Percentiles rank a stretch among this genome's conserved stretches.
phyloP scores from a whole-genome alignment of 2,329 filamentous ascomycete genomes.

The Nannizzia gypsea region DNA sequence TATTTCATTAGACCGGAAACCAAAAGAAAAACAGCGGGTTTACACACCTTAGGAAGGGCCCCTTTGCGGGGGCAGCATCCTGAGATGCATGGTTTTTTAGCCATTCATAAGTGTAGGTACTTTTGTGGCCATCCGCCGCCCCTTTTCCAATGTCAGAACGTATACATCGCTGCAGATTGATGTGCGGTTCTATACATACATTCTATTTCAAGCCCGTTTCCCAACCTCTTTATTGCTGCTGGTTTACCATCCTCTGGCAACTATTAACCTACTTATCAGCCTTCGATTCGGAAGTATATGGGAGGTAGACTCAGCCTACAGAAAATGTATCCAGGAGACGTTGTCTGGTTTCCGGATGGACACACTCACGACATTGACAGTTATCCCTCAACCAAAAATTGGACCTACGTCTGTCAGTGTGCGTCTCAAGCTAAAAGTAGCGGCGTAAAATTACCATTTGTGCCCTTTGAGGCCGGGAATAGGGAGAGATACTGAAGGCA shows the following conservation, averaged over 20 bases:
- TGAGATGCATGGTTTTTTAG: constrained; percentile 37
- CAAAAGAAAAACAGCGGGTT: not conserved
- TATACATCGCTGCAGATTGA: not conserved
- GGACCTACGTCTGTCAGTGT: constrained; percentile 7
- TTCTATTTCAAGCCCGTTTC: constrained; percentile 35
- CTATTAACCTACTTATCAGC: not conserved
- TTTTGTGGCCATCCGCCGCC: constrained; percentile 56
- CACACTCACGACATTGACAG: constrained; percentile 55
- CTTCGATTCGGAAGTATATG: not conserved
- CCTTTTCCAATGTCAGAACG: constrained; percentile 34
- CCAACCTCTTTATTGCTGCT: constrained; percentile 21
- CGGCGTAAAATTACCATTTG: not conserved
- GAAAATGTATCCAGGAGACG: constrained; percentile 56
- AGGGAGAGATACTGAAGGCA: not conserved
- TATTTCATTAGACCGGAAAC: not conserved
- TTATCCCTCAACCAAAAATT: constrained; percentile 44
- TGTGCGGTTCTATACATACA: constrained; percentile 32
- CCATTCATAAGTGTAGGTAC: constrained; percentile 55
- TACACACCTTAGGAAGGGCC: constrained; percentile 5
- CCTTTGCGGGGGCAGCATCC: not conserved
- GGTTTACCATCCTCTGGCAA: constrained; percentile 24
- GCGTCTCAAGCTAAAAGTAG: too few species aligned
- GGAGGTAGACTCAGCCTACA: constrained; percentile 7
- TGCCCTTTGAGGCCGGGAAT: not conserved
- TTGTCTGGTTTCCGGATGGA: constrained; percentile 60